Percentiles rank a stretch among this genome's conserved stretches.
phyloP scores from a whole-genome alignment of 192 early-diverging fungal species.

The Backusella tuberculispora region DNA sequence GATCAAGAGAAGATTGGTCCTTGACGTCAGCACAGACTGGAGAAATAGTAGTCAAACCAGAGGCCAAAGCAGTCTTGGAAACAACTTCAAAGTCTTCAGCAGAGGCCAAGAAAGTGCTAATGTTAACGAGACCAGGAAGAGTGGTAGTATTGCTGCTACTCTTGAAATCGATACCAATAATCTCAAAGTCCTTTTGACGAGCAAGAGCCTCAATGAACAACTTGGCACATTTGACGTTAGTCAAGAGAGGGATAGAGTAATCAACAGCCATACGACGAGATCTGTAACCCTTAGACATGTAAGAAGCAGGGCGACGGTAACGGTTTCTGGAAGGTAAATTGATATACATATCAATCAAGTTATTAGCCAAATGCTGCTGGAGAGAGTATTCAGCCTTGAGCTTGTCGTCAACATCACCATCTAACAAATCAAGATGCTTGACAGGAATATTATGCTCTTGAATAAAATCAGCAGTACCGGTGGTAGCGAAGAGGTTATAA shows the following conservation, averaged over 20 bases:
- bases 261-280: conserved; percentile 98
- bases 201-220: conserved; percentile 95
- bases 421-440: conserved; percentile 87
- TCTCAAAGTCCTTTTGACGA: conserved; percentile 67
- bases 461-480: conserved; percentile 97
- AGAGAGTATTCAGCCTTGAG: conserved; percentile 89
- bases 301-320: conserved; percentile 93
- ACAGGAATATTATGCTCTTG: conserved; percentile 92
- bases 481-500: conserved; percentile 92
- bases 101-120: conserved; percentile 67
- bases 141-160: conserved; percentile 81
- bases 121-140: conserved; percentile 89
- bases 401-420: conserved; percentile 52
- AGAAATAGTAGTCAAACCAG: conserved; percentile 85
- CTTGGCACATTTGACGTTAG: conserved; percentile 99
- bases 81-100: conserved; percentile 62
- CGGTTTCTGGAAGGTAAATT: conserved; percentile 98
- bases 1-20: conserved; percentile 47
- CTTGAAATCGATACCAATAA: conserved; percentile 88
- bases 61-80: conserved; percentile 74
- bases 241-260: conserved; percentile 94
- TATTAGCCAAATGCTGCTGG: conserved; percentile 94
- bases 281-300: conserved; percentile 93
- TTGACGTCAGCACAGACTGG: conserved; percentile 57
- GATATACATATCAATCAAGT: conserved; percentile 97